Percentiles rank a stretch among this genome's conserved stretches.
phyloP scores from a whole-genome alignment of 805 yeast species.

The Candida boleticola region DNA sequence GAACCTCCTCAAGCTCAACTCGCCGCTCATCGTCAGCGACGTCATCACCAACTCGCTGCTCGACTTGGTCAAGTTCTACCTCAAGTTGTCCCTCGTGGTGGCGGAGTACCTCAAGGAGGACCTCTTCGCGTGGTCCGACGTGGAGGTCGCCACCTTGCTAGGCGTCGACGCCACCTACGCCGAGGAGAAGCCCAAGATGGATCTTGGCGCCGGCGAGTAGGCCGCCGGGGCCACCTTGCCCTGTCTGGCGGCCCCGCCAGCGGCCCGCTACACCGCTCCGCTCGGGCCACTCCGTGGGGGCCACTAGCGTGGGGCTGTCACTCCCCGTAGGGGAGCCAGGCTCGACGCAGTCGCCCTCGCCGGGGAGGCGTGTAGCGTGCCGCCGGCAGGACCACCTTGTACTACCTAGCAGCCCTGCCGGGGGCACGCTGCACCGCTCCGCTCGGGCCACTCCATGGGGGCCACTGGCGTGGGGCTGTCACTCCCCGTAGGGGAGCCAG shows the following conservation, averaged over 20 bases:
- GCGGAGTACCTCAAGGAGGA: conserved; percentile 31
- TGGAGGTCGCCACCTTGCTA: conserved; percentile 65
- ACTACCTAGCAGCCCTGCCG: no score
- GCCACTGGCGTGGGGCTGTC: no score
- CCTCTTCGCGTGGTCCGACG: conserved; percentile 51
- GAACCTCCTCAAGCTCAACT: conserved; percentile 53
- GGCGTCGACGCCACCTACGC: conserved; percentile 53
- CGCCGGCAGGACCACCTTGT: no score
- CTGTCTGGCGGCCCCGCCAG: not conserved
- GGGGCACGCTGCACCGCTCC: no score
- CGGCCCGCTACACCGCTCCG: not conserved
- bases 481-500: no score
- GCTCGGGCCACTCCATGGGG: no score
- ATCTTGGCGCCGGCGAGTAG: no score
- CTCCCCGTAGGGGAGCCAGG: not conserved
- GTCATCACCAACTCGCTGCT: conserved; percentile 50
- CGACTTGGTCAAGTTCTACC: conserved; percentile 48
- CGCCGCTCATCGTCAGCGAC: conserved; percentile 60
- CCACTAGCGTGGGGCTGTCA: not conserved
- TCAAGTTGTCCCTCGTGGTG: conserved; percentile 35
- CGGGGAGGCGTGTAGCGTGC: no score
- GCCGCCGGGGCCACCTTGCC: no score
- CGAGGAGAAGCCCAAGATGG: conserved; percentile 11
- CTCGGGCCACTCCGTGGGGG: not conserved
- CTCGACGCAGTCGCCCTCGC: not conserved